phyloP scores from a whole-genome alignment of 805 yeast genomes.

The Dipodascus geniculatus region DNA sequence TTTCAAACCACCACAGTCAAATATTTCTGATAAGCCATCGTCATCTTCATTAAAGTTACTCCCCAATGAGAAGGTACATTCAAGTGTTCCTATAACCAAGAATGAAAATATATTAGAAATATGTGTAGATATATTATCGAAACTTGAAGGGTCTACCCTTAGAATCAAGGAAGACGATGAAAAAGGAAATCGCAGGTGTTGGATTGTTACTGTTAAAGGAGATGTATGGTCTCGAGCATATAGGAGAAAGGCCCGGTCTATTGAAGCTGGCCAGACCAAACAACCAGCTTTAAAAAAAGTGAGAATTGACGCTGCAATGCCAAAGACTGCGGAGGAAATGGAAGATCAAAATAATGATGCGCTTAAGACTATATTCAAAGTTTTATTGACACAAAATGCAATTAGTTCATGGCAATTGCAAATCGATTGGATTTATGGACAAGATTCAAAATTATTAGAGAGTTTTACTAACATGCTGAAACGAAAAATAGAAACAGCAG shows the following conservation, averaged over 20 bases:
- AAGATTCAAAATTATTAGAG: neutral
- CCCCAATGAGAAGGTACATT: neutral
- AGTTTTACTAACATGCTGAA: conserved; percentile 1
- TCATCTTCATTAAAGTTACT: no score
- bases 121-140: neutral
- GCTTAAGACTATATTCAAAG: no score
- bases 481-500: neutral
- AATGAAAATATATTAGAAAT: no score
- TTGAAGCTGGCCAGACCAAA: neutral
- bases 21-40: no score
- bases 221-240: conserved; percentile 15
- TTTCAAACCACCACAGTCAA: conserved; percentile 11
- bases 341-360: neutral
- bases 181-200: neutral
- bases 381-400: no score
- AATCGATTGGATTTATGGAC: neutral
- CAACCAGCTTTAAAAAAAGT: no score
- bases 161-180: neutral
- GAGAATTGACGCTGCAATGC: no score
- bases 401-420: neutral
- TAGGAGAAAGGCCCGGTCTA: conserved; percentile 5
- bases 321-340: neutral
- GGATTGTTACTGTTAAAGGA: neutral
- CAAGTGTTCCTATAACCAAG: neutral
- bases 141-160: neutral